Evolutionary conservation across 257 asterid genomes (phyloP), one percentile per base, ranked within the genome.

Genomic region (Dorcoceras hygrometricum): DNA sequence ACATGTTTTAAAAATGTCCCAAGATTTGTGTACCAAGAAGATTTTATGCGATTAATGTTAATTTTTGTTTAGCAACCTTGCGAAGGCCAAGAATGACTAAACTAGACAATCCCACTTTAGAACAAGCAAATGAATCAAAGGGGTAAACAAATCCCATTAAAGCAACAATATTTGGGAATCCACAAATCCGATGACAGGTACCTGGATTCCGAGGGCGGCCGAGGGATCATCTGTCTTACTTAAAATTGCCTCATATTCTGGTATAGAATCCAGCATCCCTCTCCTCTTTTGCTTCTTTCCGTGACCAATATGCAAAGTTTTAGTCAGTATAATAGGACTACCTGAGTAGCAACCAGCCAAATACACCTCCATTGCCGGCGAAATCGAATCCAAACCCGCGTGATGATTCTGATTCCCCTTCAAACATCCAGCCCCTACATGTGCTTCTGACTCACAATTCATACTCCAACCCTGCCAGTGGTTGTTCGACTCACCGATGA

Each of bases 301-400:
- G 19, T 73, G 75, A 73, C 80, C 69, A 51, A 84, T 80, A 72
- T 77, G 83, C 85, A 87, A 69, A 11, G 83, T 73, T 65, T 74
- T 84, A 2, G 86, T 81, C 77, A 89, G 60, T 56, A 89, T 63
- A 66, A 87, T 77, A 11, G 96, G 96, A 70, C 76, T 62, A 32
- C 92, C 86, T 6, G 71, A 70, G 79, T 78, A 85, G 65, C 89
- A 73, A 34, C 95, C 96, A 0, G 96, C 95, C 34, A 89, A 81
- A 64, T 76, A 87, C 57, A 89, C 95, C 62, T 89, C 96, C 4
- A 89, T 66, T 26, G 76, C 73, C 3, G 90, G 95, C 0, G 77
- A 73, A 28, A 63, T 63, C 19, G 73, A 57, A 18, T 81, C 83
- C 43, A 43, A 8, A 23, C 81, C 68, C 22, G 50, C 27, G 20